Evolutionary conservation across 768 basidiomycete species (phyloP), one percentile per base, ranked within the genome.

Genomic region (Suillus placidus): DNA sequence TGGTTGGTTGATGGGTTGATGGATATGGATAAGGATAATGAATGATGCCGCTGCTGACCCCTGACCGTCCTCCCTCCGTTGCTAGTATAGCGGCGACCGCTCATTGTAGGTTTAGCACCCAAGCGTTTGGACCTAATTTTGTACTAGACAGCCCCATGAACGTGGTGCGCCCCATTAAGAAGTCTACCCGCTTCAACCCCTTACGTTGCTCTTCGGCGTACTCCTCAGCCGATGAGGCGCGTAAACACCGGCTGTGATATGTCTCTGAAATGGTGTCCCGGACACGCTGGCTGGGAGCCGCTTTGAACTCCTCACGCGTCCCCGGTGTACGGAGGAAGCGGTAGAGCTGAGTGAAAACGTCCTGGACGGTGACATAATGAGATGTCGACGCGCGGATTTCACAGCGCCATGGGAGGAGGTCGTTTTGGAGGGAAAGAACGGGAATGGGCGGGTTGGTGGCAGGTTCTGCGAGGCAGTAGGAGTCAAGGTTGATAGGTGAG

Each of bases 121-220:
- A 78, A 1, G 76, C 76, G 40, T 83, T 80, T 7, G 78, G 77
- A 4, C 75, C 75, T 0, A 75, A 69, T 57, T n/a, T 72, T 60
- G 73, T 77, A 67, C 81, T 77, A 8, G 80, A 76, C 42, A 86
- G 64, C 20, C 87, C 87, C 66, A 79, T 81, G 73, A 88, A 83
- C 69, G 73, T 78, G 3, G 74, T 79, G 20, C 72, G 75, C 30
- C 74, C 79, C 58, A 77, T 72, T 57, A 89, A 73, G 69, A 86
- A 87, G 72, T 89, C 87, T 0, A 88, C 80, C 60, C 85, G 74
- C 72, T 83, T 86, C 23, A 88, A 68, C 0, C 85, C 85, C 70
- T 83, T 83, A 13, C 68, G 68, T 66, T 78, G 76, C 72, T 87
- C 86, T 34, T 72, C 69, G 38, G 77, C 78, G 32, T 75, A 76